Evolutionary conservation across 148 eudicot species (phyloP).

Genomic region (Polygonum aviculare): DNA sequence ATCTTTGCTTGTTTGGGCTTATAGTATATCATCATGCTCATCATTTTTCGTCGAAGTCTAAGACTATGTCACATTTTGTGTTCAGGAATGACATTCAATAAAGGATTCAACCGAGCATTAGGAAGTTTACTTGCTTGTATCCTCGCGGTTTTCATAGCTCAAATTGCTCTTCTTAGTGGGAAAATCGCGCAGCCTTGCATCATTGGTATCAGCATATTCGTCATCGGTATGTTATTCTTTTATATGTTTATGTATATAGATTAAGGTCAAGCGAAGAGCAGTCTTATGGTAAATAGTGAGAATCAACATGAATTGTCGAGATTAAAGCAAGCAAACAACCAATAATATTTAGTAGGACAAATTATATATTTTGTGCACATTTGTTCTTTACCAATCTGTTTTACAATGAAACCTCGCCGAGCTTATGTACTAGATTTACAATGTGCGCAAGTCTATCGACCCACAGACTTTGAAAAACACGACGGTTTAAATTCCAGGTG

Average conservation of each 20-base stretch:
- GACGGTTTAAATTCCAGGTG: slow-evolving; percentile 24
- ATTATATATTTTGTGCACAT: too few relatives aligned
- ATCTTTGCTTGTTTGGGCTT: background rate
- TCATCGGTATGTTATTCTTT: slow-evolving; percentile 32
- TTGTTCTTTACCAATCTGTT: too few relatives aligned
- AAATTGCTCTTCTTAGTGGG: slow-evolving; percentile 34
- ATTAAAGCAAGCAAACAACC: too few relatives aligned
- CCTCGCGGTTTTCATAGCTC: slow-evolving; percentile 40
- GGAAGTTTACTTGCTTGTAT: slow-evolving; percentile 54
- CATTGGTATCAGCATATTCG: slow-evolving; percentile 46
- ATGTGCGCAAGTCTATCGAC: too few relatives aligned
- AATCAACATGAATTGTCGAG: too few relatives aligned
- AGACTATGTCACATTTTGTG: background rate
- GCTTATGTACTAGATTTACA: too few relatives aligned
- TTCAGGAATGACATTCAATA: slow-evolving; percentile 44
- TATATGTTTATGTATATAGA: too few relatives aligned
- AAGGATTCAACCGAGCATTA: slow-evolving; percentile 60
- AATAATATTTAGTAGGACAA: too few relatives aligned
- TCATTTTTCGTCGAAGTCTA: background rate
- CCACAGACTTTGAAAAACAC: too few relatives aligned
- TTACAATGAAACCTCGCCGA: too few relatives aligned
- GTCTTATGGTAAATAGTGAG: too few relatives aligned
- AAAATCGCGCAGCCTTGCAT: slow-evolving; percentile 33
- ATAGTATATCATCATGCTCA: background rate
- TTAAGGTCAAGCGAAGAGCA: too few relatives aligned